A percentile compares a stretch with the other conserved stretches of the same genome.
These are phyloP conservation scores for Stagonosporopsis tanaceti DNA, from an alignment of 2,329 filamentous ascomycete genomes.

Conservation along the genomic window DNA sequence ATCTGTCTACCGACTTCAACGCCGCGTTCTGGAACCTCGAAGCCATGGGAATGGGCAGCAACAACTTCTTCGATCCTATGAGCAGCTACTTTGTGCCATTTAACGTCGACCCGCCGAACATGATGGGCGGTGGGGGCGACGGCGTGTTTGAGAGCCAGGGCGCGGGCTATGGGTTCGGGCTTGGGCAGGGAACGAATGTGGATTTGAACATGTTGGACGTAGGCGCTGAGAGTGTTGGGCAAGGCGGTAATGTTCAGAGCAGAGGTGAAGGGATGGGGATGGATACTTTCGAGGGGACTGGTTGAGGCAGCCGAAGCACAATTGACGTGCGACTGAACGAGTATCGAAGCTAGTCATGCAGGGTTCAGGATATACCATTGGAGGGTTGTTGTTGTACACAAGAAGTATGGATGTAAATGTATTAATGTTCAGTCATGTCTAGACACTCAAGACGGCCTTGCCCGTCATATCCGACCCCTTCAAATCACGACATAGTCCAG, in stretches of 20 bases:
- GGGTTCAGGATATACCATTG: slow-evolving; percentile 4
- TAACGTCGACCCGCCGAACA: slow-evolving; percentile 77
- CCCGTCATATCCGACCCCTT: background rate
- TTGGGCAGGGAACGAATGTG: slow-evolving; percentile 26
- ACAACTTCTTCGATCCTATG: slow-evolving; percentile 51
- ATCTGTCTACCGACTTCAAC: slow-evolving; percentile 43
- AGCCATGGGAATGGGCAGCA: slow-evolving; percentile 36
- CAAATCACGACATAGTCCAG: background rate
- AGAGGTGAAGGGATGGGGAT: slow-evolving; percentile 3
- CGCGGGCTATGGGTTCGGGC: slow-evolving; percentile 36
- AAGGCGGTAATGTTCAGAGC: background rate
- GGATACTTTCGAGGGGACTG: slow-evolving; percentile 11
- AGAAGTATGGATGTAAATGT: background rate
- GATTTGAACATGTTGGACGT: slow-evolving; percentile 34
- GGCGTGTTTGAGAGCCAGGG: slow-evolving; percentile 33
- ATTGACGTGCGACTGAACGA: background rate
- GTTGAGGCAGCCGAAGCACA: background rate
- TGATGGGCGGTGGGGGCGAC: slow-evolving; percentile 45
- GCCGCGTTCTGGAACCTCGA: slow-evolving; percentile 47
- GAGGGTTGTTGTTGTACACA: background rate
- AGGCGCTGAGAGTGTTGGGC: background rate
- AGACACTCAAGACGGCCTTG: background rate
- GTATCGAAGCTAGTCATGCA: background rate
- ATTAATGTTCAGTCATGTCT: slow-evolving; percentile 2
- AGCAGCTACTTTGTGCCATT: slow-evolving; percentile 94